Evolutionary conservation across 306 rosid genomes (phyloP).

Genomic region (Lotus japonicus): DNA sequence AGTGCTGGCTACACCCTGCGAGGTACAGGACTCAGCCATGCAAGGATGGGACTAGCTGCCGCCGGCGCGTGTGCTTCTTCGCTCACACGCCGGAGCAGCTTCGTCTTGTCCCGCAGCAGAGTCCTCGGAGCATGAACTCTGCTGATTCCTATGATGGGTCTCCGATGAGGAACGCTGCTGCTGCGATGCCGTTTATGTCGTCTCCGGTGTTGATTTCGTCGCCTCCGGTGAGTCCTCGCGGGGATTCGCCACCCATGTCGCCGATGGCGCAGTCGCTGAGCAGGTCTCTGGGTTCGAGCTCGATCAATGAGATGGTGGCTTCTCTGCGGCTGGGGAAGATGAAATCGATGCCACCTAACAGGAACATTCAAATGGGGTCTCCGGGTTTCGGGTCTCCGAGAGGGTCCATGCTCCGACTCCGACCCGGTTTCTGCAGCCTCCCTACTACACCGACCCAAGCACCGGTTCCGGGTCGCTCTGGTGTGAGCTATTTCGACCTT

Average conservation of each 20-base stretch:
- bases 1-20: slow-evolving; percentile 97
- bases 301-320: slow-evolving; percentile 55
- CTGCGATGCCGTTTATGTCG: slow-evolving; percentile 37
- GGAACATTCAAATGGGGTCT: slow-evolving; percentile 47
- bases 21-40: slow-evolving; percentile 98
- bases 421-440: slow-evolving; percentile 71
- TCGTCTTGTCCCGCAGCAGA: slow-evolving; percentile 58
- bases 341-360: slow-evolving; percentile 46
- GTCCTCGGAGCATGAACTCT: slow-evolving; percentile 42
- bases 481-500: slow-evolving; percentile 34
- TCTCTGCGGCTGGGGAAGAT: slow-evolving; percentile 63
- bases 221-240: slow-evolving; percentile 33
- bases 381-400: slow-evolving; percentile 60
- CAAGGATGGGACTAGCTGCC: slow-evolving; percentile 79
- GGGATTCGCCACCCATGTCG: slow-evolving; percentile 72
- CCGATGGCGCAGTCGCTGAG: slow-evolving; percentile 57
- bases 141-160: slow-evolving; percentile 70
- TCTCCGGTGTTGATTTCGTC: slow-evolving; percentile 53
- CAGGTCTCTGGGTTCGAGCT: slow-evolving; percentile 49
- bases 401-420: slow-evolving; percentile 58
- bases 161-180: slow-evolving; percentile 37
- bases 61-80: slow-evolving; percentile 82
- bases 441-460: slow-evolving; percentile 69
- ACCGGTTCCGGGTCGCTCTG: slow-evolving; percentile 35
- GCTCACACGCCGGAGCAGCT: slow-evolving; percentile 96